Base-by-base conservation (phyloP, 2,329 filamentous ascomycete genomes). In the Diplocarpon mali region DNA sequence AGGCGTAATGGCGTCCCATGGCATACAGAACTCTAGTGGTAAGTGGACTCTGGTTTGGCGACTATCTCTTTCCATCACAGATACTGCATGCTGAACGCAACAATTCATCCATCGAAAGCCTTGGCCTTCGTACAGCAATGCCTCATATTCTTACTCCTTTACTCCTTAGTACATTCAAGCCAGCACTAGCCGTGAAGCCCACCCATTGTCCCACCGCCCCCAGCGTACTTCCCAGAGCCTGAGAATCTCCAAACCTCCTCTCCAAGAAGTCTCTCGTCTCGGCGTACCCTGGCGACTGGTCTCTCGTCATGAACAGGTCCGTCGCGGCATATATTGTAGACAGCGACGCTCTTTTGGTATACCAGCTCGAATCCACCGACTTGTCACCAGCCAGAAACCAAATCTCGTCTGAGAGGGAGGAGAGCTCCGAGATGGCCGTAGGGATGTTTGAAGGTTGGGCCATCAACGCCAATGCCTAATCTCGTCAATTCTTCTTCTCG, bases 261-360 rank as follows among this genome's bases (percentile, higher is more conserved):
- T 81, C 75, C 42, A 96, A 67, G 62, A 96, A 98, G 9, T 76
- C 72, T 53, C 80, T 80, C 3, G 92, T 96, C 51, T 89, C 85
- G 9, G 60, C 62, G 57, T 85, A 92, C n/a, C 76, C 77, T 0
- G 73, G 67, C 3, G 82, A 88, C 48, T 69, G 72, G 64, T 96
- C 92, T 47, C 83, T 88, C 16, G 88, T 95, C 88, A 96, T 95
- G 66, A 89, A 94, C 5, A 95, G 69, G 66, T 98, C 92, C 45
- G 82, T 75, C 29, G 80, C 78, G 41, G 86, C 86, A 60, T 85
- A 86, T n/a, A 85, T 71, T 2, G 72, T 71, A 0, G 76, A 71
- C 17, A 85, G 62, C 0, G 70, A 73, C 8, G 77, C 71, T 3
- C 81, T 71, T 61, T 82, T 83, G 2, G 79, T 80, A 57, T 98